Evolutionary conservation across 2,329 filamentous ascomycete species (phyloP), one percentile per base, ranked within the genome.

Genomic region (Stachybotrys echinatus): DNA sequence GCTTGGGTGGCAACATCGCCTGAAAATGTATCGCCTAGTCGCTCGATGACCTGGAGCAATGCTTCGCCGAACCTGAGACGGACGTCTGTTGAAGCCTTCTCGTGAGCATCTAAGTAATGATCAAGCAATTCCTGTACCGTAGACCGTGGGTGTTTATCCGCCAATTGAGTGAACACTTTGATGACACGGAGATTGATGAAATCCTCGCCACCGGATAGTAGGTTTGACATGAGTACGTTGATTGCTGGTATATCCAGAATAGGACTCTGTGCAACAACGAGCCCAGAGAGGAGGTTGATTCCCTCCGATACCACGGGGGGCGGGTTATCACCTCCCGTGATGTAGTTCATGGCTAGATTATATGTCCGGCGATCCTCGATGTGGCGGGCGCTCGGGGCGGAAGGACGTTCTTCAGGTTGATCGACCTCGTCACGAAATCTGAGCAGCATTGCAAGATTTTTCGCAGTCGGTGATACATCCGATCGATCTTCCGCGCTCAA

Each of bases 151-250:
- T 88, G 85, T 50, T 72, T 75, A 53, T 75, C 68, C 0, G 84
- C 79, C 12, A 91, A 66, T 21, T 81, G 77, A 0, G 79, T 77
- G 51, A 88, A 81, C 2, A 85, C 74, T 53, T 81, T 82, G 53
- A 90, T 80, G 17, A 83, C 79, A n/a, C 81, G 77, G 3, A 86
- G 71, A 58, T 87, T 86, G 52, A 89, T 83, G 60, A 85, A 91
- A 50, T 88, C 85, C 50, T 90, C 87, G 6, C 76, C 71, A 45
- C 88, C 84, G 52, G 78, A 75, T 2, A 89, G 70, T 1, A 89
- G 72, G 10, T 78, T 81, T 1, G 83, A 81, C 48, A 89, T 71
- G 2, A 88, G 72, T 6, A 85, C 78, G 1, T 86, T 71, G 3
- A 83, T 73, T 1, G 83, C 77, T 1, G 81, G 81, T n/a, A 89